A percentile compares a stretch with the other conserved stretches of the same genome.
These are phyloP conservation scores for Halophytophthora batemanensis DNA, from an alignment of 352 stramenopile species.

Conservation along the genomic window DNA sequence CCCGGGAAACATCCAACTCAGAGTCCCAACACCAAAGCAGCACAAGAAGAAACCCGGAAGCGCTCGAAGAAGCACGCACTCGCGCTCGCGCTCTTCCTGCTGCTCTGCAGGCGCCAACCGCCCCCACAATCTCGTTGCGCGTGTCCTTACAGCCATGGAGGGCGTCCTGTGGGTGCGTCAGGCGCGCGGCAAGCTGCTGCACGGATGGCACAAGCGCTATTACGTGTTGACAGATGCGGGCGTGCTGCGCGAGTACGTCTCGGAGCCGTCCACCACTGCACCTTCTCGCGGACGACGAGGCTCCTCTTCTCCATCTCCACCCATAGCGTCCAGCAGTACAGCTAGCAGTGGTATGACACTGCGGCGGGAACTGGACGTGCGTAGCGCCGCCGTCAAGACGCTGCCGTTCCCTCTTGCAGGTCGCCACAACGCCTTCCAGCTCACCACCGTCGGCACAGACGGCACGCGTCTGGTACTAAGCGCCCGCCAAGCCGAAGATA, in stretches of 20 bases:
- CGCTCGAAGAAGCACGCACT: too few relatives aligned
- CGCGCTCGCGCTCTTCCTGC: too few relatives aligned
- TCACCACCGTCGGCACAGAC: slow-evolving; percentile 15
- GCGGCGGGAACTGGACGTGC: slow-evolving; percentile 39
- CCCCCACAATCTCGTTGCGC: too few relatives aligned
- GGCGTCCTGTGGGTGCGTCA: slow-evolving; percentile 53
- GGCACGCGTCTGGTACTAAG: slow-evolving; percentile 35
- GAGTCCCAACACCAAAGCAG: too few relatives aligned
- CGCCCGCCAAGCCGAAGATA: slow-evolving; percentile 42
- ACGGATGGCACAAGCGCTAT: slow-evolving; percentile 70
- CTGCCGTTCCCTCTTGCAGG: slow-evolving; percentile 51
- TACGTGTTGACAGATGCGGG: slow-evolving; percentile 51
- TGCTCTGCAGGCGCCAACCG: too few relatives aligned
- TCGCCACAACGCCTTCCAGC: slow-evolving; percentile 54
- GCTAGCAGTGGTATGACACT: slow-evolving; percentile 45
- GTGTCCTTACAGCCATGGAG: slow-evolving; percentile 32
- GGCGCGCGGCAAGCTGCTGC: slow-evolving; percentile 50
- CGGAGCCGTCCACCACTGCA: slow-evolving; percentile 19
- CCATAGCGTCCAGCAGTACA: slow-evolving; percentile 8
- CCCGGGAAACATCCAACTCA: too few relatives aligned
- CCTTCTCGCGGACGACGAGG: slow-evolving; percentile 7
- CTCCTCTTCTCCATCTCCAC: slow-evolving; percentile 8
- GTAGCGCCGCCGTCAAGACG: slow-evolving; percentile 29
- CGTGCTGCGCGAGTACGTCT: slow-evolving; percentile 47
- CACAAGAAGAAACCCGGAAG: too few relatives aligned